Base-by-base conservation (phyloP, 257 asterid species). In the Eucommia ulmoides region DNA sequence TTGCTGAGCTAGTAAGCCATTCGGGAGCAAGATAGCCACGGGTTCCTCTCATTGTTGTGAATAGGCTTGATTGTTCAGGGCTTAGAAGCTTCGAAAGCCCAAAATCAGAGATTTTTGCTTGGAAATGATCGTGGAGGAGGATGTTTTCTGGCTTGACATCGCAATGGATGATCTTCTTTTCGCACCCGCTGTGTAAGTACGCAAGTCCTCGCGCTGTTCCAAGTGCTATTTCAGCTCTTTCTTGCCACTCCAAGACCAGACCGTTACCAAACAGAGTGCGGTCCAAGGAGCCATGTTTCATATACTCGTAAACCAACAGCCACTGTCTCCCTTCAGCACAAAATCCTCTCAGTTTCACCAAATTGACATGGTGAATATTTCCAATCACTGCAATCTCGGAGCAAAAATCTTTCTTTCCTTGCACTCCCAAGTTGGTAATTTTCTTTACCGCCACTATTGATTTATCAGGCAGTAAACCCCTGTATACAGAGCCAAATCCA, bases 21-120 rank as follows among this genome's bases (percentile, higher is more conserved):
- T 84, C 91, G 0, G 95, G 95, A 7, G 93, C 95, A 7, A 82
- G 84, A 21, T 84, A 82, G 0, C 95, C 93, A 0, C 93, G 78
- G 0, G 93, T 84, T 20, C 93, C 95, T 61, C 95, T 74, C 95
- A 84, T 76, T 0, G 95, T 81, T n/a, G 91, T 77, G 65, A 79
- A 71, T 41, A 63, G 62, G 45, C 78, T 61, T 11, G 93, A 78
- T 19, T 81, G 78, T 22, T 76, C 87, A 0, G 74, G 70, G 56
- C 25, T 69, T 3, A 84, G 63, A 41, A 84, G 86, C 74, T 82
- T 84, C 0, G 93, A 76, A 10, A 84, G 84, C 33, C 93, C 95
- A 1, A 84, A 81, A 73, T 84, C 93, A 3, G 95, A 84, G 23
- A 84, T 61, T 55, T 84, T 81, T 16, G 77, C 87, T 7, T 72